Percentiles rank a stretch among this genome's conserved stretches.
Conservation (phyloP, 345 rosid genomes). For the Moricandia moricandioides region DNA sequence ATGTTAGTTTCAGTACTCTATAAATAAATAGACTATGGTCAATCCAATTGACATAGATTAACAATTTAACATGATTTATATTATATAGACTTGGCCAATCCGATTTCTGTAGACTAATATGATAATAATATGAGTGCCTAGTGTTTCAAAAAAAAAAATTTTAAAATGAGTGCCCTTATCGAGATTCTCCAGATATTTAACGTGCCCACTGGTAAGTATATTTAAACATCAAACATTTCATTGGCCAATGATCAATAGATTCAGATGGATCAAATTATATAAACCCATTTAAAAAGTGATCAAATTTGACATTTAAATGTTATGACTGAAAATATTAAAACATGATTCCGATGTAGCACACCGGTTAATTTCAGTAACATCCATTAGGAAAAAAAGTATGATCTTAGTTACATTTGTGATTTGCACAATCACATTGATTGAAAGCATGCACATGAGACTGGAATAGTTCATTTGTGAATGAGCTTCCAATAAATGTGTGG, state of each 20-base stretch:
- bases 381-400: not conserved
- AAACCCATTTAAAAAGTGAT: too few relatives aligned
- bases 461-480: not conserved
- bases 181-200: slow-evolving; percentile 19
- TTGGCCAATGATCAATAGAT: slow-evolving; percentile 10
- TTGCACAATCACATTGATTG: too few relatives aligned
- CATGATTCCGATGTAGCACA: not conserved
- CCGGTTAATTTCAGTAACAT: not conserved
- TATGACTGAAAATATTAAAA: not conserved
- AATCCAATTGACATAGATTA: not conserved
- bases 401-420: not conserved
- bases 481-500: not conserved
- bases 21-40: not conserved
- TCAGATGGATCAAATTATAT: not conserved
- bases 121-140: not conserved
- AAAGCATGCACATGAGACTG: not conserved
- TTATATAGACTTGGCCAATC: too few relatives aligned
- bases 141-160: too few relatives aligned
- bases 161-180: slow-evolving; percentile 9
- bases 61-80: not conserved
- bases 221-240: slow-evolving; percentile 4
- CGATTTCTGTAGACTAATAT: not conserved
- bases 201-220: not conserved
- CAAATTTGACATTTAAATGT: not conserved
- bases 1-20: not conserved